Conservation (phyloP, 208 protist species). For the Trypanosoma avium region DNA sequence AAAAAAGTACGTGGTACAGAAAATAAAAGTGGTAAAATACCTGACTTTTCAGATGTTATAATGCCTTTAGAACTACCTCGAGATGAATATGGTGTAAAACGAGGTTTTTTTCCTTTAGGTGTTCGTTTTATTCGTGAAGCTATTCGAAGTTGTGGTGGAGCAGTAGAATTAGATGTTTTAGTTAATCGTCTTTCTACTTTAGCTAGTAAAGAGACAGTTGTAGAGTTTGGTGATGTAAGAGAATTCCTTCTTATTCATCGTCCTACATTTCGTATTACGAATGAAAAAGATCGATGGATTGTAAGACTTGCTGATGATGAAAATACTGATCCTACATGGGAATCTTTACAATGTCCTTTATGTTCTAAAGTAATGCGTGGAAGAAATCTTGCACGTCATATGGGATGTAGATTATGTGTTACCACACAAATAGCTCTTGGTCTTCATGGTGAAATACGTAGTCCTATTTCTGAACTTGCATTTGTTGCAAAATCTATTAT, state of each 20-base stretch:
- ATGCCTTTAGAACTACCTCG: conserved; percentile 89
- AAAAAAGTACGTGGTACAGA: conserved; percentile 36
- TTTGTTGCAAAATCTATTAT: conserved; percentile 74
- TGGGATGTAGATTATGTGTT: conserved; percentile 80
- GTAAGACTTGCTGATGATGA: conserved; percentile 57
- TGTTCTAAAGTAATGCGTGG: conserved; percentile 84
- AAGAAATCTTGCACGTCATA: conserved; percentile 85
- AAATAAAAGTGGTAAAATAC: conserved; percentile 25
- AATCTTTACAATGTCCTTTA: conserved; percentile 73
- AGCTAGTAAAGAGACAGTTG: conserved; percentile 66
- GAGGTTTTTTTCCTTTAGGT: conserved; percentile 86
- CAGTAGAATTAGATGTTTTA: conserved; percentile 87
- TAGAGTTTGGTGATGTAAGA: conserved; percentile 88
- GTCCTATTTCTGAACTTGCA: conserved; percentile 83
- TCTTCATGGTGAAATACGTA: conserved; percentile 63
- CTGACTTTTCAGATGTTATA: conserved; percentile 77
- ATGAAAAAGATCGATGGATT: conserved; percentile 74
- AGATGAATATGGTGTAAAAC: conserved; percentile 89
- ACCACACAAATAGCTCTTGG: conserved; percentile 86
- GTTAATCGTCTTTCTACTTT: conserved; percentile 80
- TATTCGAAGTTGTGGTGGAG: conserved; percentile 78
- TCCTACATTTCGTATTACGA: conserved; percentile 77
- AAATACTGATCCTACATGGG: conserved; percentile 71
- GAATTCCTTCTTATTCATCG: conserved; percentile 90
- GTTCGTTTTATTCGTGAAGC: conserved; percentile 90